Conservation (phyloP, 2,329 filamentous ascomycete genomes). For the Albifimbria verrucaria region DNA sequence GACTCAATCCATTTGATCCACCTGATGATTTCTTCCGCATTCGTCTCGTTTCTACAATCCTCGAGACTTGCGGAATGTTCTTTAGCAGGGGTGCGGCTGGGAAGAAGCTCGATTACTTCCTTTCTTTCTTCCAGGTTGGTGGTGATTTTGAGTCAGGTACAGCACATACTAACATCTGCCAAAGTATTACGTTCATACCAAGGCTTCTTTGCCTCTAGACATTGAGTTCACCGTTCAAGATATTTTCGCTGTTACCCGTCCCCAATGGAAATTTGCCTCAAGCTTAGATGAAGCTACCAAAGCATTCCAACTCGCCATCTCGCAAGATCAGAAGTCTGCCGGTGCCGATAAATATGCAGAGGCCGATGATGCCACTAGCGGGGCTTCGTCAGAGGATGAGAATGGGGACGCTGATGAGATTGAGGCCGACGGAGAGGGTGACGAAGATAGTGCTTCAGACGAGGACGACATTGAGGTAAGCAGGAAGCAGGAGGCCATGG, state of each 20-base stretch:
- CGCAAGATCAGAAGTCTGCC: slow-evolving; percentile 81
- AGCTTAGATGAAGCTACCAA: slow-evolving; percentile 79
- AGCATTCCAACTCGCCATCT: slow-evolving; percentile 82
- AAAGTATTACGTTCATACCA: slow-evolving; percentile 88
- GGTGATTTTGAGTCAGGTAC: not conserved
- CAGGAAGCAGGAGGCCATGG: too few species aligned
- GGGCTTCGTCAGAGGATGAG: slow-evolving; percentile 73
- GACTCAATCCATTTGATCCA: slow-evolving; percentile 73
- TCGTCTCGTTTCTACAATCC: slow-evolving; percentile 79
- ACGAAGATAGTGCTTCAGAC: slow-evolving; percentile 56
- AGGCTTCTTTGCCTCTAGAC: slow-evolving; percentile 89
- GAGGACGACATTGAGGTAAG: slow-evolving; percentile 59
- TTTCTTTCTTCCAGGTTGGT: slow-evolving; percentile 83
- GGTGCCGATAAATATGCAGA: slow-evolving; percentile 68
- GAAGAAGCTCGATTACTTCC: slow-evolving; percentile 97
- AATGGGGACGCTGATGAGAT: slow-evolving; percentile 65
- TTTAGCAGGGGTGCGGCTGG: slow-evolving; percentile 91
- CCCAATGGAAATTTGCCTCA: slow-evolving; percentile 86
- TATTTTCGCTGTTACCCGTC: slow-evolving; percentile 77
- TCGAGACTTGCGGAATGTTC: slow-evolving; percentile 95
- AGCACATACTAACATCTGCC: slow-evolving; percentile 8
- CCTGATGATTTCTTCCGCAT: slow-evolving; percentile 97
- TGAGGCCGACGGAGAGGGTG: slow-evolving; percentile 57
- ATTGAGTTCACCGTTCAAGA: slow-evolving; percentile 96
- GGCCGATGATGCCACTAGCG: slow-evolving; percentile 69